Evolutionary conservation across 768 basidiomycete genomes (phyloP).

Genomic region (Dentipellis sp.): DNA sequence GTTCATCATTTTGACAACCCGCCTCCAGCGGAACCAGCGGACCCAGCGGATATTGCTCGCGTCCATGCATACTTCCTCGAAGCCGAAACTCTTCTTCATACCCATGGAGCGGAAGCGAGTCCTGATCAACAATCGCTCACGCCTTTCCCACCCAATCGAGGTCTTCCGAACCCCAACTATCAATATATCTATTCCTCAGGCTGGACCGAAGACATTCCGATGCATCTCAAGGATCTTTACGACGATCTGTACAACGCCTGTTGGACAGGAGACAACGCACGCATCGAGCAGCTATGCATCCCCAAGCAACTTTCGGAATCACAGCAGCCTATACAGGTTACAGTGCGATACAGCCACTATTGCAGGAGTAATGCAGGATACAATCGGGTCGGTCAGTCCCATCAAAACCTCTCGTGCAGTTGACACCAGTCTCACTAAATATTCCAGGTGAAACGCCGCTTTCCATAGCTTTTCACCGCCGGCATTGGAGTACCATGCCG

Average conservation of each 20-base stretch:
- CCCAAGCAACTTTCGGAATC: conserved; percentile 26
- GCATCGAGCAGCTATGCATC: conserved; percentile 43
- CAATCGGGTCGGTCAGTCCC: too few species aligned
- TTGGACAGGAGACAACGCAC: conserved; percentile 40
- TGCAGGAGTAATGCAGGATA: too few species aligned
- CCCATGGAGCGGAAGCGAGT: neutral
- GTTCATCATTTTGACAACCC: neutral
- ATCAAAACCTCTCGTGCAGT: too few species aligned
- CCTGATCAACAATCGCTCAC: neutral
- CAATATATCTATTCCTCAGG: conserved; percentile 4
- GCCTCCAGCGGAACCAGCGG: neutral
- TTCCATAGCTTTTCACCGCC: conserved; percentile 37
- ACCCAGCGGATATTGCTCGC: too few species aligned
- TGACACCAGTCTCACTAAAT: neutral
- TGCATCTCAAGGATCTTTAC: conserved; percentile 30
- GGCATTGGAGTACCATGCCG: conserved; percentile 49
- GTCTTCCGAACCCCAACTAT: too few species aligned
- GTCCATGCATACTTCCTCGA: neutral
- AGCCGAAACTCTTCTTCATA: neutral
- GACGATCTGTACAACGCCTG: conserved; percentile 51
- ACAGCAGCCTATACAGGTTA: conserved; percentile 30
- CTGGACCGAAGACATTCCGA: conserved; percentile 16
- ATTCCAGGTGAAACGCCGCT: conserved; percentile 37
- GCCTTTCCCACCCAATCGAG: neutral
- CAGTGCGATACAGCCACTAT: too few species aligned